phyloP scores from a whole-genome alignment of 202 grass and related monocot genomes.

The Miscanthus sacchariflorus region DNA sequence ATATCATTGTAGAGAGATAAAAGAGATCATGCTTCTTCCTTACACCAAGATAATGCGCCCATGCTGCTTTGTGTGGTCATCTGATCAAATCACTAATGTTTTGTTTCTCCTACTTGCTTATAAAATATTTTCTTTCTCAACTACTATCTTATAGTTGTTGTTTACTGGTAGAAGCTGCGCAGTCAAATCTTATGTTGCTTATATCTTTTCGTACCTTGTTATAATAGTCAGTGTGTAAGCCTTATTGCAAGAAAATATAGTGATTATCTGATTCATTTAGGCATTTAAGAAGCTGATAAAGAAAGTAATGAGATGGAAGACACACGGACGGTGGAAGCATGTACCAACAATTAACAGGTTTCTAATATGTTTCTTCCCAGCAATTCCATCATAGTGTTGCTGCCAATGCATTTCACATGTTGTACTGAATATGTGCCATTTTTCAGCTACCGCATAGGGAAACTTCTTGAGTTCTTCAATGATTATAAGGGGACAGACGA shows the following conservation, averaged over 20 bases:
- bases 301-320: constrained; percentile 52
- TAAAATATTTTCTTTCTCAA: constrained; percentile 21
- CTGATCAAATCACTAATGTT: constrained; percentile 15
- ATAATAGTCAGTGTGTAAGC: constrained; percentile 13
- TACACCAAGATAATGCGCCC: constrained; percentile 4
- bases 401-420: constrained; percentile 1
- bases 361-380: constrained; percentile 16
- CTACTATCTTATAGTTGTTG: constrained; percentile 16
- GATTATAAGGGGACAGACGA: not conserved
- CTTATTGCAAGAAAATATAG: constrained; percentile 19
- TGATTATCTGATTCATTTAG: constrained; percentile 41
- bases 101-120: not conserved
- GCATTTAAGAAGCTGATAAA: constrained; percentile 54
- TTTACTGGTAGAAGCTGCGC: constrained; percentile 20
- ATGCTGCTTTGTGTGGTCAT: constrained; percentile 16
- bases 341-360: constrained; percentile 20
- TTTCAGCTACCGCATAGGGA: constrained; percentile 45
- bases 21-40: not conserved
- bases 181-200: not conserved
- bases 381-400: constrained; percentile 15
- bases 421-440: not conserved
- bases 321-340: not conserved
- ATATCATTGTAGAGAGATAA: not conserved
- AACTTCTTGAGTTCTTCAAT: constrained; percentile 53
- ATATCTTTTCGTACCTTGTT: constrained; percentile 25